These are phyloP conservation scores for Parathielavia hyrcaniae DNA, from an alignment of 495 filamentous ascomycete genomes.

Conservation along the genomic window DNA sequence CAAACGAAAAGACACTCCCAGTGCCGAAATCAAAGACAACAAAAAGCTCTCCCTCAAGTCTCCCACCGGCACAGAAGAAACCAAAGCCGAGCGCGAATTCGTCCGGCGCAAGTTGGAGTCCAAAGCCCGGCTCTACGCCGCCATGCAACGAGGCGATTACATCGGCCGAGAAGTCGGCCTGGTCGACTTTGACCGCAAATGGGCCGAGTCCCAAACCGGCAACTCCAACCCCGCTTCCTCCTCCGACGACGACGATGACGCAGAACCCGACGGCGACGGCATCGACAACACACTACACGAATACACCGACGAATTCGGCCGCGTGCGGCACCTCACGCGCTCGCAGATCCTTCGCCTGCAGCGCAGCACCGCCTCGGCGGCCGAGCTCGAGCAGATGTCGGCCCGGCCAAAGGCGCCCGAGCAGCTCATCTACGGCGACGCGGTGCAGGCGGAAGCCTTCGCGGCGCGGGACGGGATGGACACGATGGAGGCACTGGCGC, in stretches of 20 bases:
- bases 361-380: slow-evolving; percentile 41
- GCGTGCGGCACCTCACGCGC: slow-evolving; percentile 59
- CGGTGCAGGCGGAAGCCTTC: slow-evolving; percentile 76
- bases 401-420: slow-evolving; percentile 55
- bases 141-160: slow-evolving; percentile 71
- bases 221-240: slow-evolving; percentile 29
- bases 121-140: slow-evolving; percentile 77
- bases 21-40: slow-evolving; percentile 10
- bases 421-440: slow-evolving; percentile 75
- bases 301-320: slow-evolving; percentile 86
- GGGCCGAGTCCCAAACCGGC: slow-evolving; percentile 59
- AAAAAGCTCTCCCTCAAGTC: slow-evolving; percentile 40
- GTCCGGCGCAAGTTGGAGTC: slow-evolving; percentile 75
- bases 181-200: slow-evolving; percentile 93
- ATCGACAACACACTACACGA: slow-evolving; percentile 60
- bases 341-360: slow-evolving; percentile 55
- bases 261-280: slow-evolving; percentile 32
- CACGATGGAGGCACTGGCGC: slow-evolving; percentile 66
- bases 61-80: slow-evolving; percentile 42
- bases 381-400: slow-evolving; percentile 43
- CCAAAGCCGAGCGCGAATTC: slow-evolving; percentile 44
- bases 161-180: slow-evolving; percentile 53
- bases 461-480: slow-evolving; percentile 51
- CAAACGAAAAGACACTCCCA: slow-evolving; percentile 49
- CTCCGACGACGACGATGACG: slow-evolving; percentile 38